Base-by-base conservation (phyloP, 345 rosid genomes). In the Microcos paniculata region DNA sequence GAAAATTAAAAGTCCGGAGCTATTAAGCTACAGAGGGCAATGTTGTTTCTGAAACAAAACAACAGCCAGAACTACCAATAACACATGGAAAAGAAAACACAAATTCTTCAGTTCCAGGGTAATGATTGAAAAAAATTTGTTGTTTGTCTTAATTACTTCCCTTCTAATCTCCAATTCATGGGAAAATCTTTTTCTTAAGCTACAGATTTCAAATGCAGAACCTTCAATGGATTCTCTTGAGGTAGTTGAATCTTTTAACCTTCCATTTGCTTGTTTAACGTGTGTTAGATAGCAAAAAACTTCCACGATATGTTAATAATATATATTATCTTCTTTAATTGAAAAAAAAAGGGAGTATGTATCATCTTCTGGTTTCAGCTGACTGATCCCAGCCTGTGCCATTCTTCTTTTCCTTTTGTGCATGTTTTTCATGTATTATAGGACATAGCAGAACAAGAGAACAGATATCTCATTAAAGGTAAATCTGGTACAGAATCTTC, bases 1-100 rank as follows among this genome's bases (percentile, higher is more conserved):
- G 84, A 77, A 93, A 84, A 77, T 68, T 86, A 12, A 92, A 90
- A 82, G 82, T 81, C 33, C 83, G 87, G 82, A 89, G 85, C 80
- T 80, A 75, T 67, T 40, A 82, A 8, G 53, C 80, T 48, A 57
- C 23, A 70, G 82, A 79, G 77, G 69, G 72, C 77, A 85, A 76
- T 76, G 84, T 48, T 72, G 80, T 68, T n/a, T n/a, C n/a, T 69
- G 84, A 85, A 73, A 83, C 76, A 72, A 88, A 86, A 72, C 85
- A 79, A 73, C 79, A 31, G 62, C 80, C 80, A 10, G 84, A 84
- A 72, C 85, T 49, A 53, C 62, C 67, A 85, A 74, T 82, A 82
- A 71, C 73, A 56, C 72, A 23, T 78, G 59, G 70, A 90, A 82
- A 86, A 92, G 93, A 77, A 92, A 87, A 80, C 82, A 83, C 65